Base-by-base conservation (phyloP, 2,329 filamentous ascomycete genomes). In the Hypoxylon sp. region DNA sequence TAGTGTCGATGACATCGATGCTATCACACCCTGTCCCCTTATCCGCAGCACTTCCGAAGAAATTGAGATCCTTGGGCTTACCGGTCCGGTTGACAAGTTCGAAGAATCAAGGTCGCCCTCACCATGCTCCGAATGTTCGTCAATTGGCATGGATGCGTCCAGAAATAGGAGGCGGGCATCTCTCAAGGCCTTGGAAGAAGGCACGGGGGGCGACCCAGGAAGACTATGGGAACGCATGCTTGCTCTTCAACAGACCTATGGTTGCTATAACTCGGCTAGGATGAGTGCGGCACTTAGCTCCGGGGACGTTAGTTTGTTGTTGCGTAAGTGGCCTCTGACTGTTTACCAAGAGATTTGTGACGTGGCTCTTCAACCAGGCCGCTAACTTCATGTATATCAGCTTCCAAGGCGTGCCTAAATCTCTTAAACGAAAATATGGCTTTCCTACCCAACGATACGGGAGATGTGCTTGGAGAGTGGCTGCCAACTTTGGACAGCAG, bases 201-300 rank as follows among this genome's bases (percentile, higher is more conserved):
- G 78, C 11, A 80, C 76, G 48, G 70, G 72, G 23, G 78, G 81
- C 29, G 80, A 82, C 63, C 81, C 78, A 3, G 74, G 77, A 19
- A 78, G 80, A 34, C 71, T 85, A 2, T 85, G 83, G 83, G 73
- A 76, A 51, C 82, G 82, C 68, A 85, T 85, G 83, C 77, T 85
- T 1, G 78, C 81, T 50, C 75, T 85, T 7, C 83, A 85, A 71
- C 75, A 77, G 64, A 77, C 74, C 4, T 85, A 82, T 55, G 80
- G 80, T 5, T 85, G 83, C 74, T 85, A 85, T 67, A 83, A 81
- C 27, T 85, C 82, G 16, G 81, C 82, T 12, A 74, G 83, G 30
- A 83, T 85, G 71, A 81, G 82, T 51, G 76, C 84, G 43, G 83
- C 83, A 0, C 72, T 83, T 12, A 78, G 78, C 43, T 80, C 80